phyloP scores from a whole-genome alignment of 805 yeast species.

The Saccharomycopsis sp. region DNA sequence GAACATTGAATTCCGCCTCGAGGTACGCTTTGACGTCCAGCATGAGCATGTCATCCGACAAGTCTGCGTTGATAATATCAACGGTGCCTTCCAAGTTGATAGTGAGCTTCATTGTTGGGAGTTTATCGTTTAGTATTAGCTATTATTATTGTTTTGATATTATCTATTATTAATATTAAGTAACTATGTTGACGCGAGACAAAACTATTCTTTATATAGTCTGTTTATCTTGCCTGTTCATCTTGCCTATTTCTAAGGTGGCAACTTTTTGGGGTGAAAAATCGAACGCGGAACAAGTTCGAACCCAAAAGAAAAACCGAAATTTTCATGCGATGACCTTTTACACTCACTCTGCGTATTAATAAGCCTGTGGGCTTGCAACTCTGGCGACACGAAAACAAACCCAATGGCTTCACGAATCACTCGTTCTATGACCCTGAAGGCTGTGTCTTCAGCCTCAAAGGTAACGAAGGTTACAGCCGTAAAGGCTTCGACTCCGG shows the following conservation, averaged over 20 bases:
- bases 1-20: constrained; percentile 59
- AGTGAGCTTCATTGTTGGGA: constrained; percentile 41
- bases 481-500: background rate
- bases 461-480: background rate
- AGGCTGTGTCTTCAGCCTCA: background rate
- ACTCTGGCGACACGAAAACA: background rate
- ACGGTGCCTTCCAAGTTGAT: constrained; percentile 46
- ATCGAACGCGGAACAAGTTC: background rate
- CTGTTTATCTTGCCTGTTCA: background rate
- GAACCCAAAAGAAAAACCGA: background rate
- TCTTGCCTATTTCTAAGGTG: background rate
- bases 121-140: too few species aligned
- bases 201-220: background rate
- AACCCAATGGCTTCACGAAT: background rate
- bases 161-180: too few species aligned
- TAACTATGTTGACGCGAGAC: too few species aligned
- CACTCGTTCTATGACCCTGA: constrained; percentile 12
- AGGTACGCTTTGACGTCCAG: constrained; percentile 67
- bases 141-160: too few species aligned
- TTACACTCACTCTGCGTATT: background rate
- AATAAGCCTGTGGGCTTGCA: background rate
- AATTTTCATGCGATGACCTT: background rate
- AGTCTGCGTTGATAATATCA: constrained; percentile 48
- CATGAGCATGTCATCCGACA: constrained; percentile 56
- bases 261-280: background rate